These are phyloP conservation scores for Mycena sanguinolenta DNA, from an alignment of 768 basidiomycete species.

Conservation along the genomic window DNA sequence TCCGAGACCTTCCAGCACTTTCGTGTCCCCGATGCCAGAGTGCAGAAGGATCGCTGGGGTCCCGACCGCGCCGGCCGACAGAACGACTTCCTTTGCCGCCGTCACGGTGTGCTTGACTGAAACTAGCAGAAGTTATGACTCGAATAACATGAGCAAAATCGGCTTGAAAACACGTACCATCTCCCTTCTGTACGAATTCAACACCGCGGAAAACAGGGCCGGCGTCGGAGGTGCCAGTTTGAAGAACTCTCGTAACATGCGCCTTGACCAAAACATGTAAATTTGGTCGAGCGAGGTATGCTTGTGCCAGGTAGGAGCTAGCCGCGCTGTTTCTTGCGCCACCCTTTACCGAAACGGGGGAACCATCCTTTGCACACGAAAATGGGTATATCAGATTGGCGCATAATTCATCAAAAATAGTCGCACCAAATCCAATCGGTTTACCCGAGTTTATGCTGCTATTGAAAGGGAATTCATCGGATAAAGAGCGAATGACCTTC, in stretches of 20 bases:
- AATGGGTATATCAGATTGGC: not conserved
- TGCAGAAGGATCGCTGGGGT: not conserved
- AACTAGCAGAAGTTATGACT: too few relatives aligned
- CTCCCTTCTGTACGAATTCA: not conserved
- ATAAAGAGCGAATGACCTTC: not conserved
- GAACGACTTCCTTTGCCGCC: not conserved
- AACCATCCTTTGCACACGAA: not conserved
- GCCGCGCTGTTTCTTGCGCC: constrained; percentile 27
- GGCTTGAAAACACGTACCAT: not conserved
- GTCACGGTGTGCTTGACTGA: not conserved
- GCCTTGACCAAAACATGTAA: constrained; percentile 40
- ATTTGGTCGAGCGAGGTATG: constrained; percentile 45
- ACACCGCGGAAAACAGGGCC: not conserved
- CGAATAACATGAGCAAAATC: too few relatives aligned
- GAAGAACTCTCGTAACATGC: constrained; percentile 33
- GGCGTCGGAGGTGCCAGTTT: not conserved
- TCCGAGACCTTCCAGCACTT: not conserved
- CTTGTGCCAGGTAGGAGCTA: constrained; percentile 46
- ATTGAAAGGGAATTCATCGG: not conserved
- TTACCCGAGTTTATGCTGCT: not conserved
- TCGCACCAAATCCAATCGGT: not conserved
- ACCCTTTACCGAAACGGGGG: not conserved
- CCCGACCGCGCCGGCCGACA: not conserved
- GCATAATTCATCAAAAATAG: not conserved
- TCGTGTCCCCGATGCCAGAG: not conserved